Conservation (phyloP, 345 rosid genomes). For the Lepidium aucheri region DNA sequence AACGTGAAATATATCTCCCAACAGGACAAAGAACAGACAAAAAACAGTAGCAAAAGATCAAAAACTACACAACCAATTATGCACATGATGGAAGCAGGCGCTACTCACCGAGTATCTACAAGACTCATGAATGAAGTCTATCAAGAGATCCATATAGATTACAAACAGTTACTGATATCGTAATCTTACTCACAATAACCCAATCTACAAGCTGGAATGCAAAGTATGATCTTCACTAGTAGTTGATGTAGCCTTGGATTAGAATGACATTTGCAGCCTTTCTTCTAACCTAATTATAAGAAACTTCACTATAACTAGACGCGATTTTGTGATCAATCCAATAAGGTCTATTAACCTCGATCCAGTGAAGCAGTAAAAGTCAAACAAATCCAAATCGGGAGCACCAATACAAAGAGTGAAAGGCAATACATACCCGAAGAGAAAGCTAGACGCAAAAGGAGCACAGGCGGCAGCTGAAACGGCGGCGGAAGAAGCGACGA, state of each 20-base stretch:
- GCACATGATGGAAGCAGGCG: neutral
- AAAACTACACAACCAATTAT: neutral
- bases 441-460: constrained; percentile 74
- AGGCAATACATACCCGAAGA: constrained; percentile 53
- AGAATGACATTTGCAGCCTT: neutral
- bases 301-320: neutral
- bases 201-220: neutral
- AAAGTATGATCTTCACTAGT: neutral
- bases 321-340: neutral
- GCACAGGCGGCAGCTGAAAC: constrained; percentile 50
- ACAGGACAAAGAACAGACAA: neutral
- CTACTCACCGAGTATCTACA: neutral
- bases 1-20: neutral
- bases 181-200: neutral
- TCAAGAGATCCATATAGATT: neutral
- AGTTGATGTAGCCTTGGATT: neutral
- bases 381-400: constrained; percentile 10
- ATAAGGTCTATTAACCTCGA: neutral
- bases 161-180: neutral
- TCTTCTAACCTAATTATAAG: neutral
- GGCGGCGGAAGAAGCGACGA: constrained; percentile 49
- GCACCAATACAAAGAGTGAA: neutral
- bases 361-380: constrained; percentile 9
- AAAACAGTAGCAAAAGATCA: neutral
- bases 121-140: neutral